These are phyloP conservation scores for Daldinia loculata DNA, from an alignment of 495 filamentous ascomycete genomes.

Conservation along the genomic window DNA sequence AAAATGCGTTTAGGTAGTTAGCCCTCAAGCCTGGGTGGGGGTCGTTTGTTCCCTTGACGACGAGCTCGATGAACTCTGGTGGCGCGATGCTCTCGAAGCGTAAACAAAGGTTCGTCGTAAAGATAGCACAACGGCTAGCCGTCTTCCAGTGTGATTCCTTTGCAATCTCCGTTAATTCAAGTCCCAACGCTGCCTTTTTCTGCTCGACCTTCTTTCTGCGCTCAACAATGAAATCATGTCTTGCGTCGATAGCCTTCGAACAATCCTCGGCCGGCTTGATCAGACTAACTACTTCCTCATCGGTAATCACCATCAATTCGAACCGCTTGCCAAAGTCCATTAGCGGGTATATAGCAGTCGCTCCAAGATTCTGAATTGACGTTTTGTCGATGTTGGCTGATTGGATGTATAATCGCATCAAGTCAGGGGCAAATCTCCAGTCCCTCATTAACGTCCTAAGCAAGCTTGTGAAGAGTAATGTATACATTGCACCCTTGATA, in stretches of 20 bases:
- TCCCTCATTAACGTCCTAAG: constrained; percentile 87
- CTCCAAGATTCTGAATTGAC: constrained; percentile 90
- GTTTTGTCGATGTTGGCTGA: constrained; percentile 90
- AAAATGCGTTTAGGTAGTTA: constrained; percentile 81
- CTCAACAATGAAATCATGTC: constrained; percentile 72
- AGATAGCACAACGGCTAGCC: constrained; percentile 84
- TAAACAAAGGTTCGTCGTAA: constrained; percentile 86
- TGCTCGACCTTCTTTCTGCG: constrained; percentile 79
- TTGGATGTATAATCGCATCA: constrained; percentile 88
- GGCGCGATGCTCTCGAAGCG: constrained; percentile 89
- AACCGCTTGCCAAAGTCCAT: constrained; percentile 89
- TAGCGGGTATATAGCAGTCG: constrained; percentile 80
- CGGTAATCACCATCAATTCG: constrained; percentile 86
- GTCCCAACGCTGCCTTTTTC: constrained; percentile 81
- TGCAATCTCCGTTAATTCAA: constrained; percentile 81
- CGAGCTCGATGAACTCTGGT: constrained; percentile 81
- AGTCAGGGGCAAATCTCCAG: constrained; percentile 88
- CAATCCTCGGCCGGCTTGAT: constrained; percentile 79
- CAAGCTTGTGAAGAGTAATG: constrained; percentile 85
- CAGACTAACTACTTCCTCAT: constrained; percentile 72
- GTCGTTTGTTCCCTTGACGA: constrained; percentile 85
- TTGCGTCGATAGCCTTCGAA: constrained; percentile 67
- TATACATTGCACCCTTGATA: constrained; percentile 94
- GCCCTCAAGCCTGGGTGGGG: constrained; percentile 85
- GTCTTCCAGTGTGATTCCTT: constrained; percentile 94